A percentile compares a stretch with the other conserved stretches of the same genome.
phyloP scores from a whole-genome alignment of 192 early-diverging fungal genomes.

The Jimgerdemannia lactiflua region DNA sequence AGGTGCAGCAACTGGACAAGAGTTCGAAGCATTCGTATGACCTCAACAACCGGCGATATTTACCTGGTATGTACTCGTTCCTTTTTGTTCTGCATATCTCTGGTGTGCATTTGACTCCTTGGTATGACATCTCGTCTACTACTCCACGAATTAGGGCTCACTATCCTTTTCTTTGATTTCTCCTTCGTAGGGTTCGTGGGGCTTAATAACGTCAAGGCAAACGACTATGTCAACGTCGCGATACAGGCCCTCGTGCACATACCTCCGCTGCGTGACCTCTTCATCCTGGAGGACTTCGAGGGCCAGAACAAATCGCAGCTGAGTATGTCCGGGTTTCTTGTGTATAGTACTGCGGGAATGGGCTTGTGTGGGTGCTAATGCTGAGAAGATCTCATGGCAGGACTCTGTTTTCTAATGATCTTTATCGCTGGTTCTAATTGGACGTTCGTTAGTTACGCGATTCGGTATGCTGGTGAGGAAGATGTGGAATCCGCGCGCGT shows the following conservation, averaged over 20 bases:
- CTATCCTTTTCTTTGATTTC: not conserved
- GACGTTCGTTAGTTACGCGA: conserved; percentile 50
- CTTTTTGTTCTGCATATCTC: not conserved
- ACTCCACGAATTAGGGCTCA: not conserved
- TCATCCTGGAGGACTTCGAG: conserved; percentile 64
- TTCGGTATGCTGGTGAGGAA: conserved; percentile 81
- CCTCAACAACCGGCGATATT: conserved; percentile 79
- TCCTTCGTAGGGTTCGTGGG: conserved; percentile 76
- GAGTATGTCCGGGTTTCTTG: conserved; percentile 11
- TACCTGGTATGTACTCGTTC: conserved; percentile 56
- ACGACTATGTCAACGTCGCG: conserved; percentile 93
- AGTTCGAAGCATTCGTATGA: conserved; percentile 63
- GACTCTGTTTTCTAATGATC: conserved; percentile 4
- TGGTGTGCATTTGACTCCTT: not conserved
- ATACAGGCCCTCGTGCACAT: conserved; percentile 88
- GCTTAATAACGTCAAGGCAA: conserved; percentile 91
- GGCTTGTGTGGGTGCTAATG: too few relatives aligned
- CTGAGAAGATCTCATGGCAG: not conserved
- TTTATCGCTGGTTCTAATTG: not conserved
- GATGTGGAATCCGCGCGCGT: conserved; percentile 90
- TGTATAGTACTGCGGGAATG: not conserved
- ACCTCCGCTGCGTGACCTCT: conserved; percentile 77
- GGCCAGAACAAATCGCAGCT: conserved; percentile 43
- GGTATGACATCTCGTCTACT: not conserved
- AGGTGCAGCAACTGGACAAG: conserved; percentile 69